Conservation (phyloP, 225 moss, liverwort and hornwort genomes). For the Thuidium tamariscinum region DNA sequence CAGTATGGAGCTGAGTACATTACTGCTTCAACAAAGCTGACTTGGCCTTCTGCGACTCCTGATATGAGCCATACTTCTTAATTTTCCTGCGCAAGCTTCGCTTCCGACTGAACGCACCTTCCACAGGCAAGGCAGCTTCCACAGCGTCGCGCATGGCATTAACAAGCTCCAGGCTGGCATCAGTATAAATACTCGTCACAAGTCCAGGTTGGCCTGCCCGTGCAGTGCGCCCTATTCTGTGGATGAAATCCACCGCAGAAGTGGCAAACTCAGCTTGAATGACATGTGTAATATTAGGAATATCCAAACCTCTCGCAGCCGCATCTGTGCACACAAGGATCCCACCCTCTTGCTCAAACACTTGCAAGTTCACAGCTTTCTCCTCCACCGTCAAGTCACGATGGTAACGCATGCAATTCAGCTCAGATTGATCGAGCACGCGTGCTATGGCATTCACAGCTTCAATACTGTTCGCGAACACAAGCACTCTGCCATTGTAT, state of each 20-base stretch:
- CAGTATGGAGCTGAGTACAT: background rate
- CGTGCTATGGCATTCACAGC: slow-evolving; percentile 65
- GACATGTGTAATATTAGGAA: slow-evolving; percentile 77
- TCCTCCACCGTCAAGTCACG: slow-evolving; percentile 61
- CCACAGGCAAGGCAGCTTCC: slow-evolving; percentile 58
- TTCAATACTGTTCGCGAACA: slow-evolving; percentile 90
- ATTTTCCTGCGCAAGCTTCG: slow-evolving; percentile 53
- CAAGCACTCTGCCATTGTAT: slow-evolving; percentile 50
- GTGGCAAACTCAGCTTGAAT: slow-evolving; percentile 97
- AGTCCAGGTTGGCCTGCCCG: slow-evolving; percentile 80
- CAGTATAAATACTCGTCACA: slow-evolving; percentile 78
- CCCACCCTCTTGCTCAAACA: slow-evolving; percentile 79
- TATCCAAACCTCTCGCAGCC: slow-evolving; percentile 86
- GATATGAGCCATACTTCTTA: slow-evolving; percentile 50
- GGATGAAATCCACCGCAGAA: slow-evolving; percentile 92
- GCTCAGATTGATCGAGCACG: slow-evolving; percentile 54
- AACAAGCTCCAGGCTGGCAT: slow-evolving; percentile 62
- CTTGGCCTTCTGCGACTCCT: slow-evolving; percentile 40
- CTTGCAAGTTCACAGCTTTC: slow-evolving; percentile 45
- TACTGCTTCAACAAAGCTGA: slow-evolving; percentile 23
- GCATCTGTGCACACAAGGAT: slow-evolving; percentile 85
- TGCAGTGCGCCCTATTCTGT: slow-evolving; percentile 96
- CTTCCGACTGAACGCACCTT: slow-evolving; percentile 53
- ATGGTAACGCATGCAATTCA: slow-evolving; percentile 64
- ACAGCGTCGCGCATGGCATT: slow-evolving; percentile 71